Evolutionary conservation across 331 rosid genomes (phyloP).

Genomic region (Phaseolus coccineus): DNA sequence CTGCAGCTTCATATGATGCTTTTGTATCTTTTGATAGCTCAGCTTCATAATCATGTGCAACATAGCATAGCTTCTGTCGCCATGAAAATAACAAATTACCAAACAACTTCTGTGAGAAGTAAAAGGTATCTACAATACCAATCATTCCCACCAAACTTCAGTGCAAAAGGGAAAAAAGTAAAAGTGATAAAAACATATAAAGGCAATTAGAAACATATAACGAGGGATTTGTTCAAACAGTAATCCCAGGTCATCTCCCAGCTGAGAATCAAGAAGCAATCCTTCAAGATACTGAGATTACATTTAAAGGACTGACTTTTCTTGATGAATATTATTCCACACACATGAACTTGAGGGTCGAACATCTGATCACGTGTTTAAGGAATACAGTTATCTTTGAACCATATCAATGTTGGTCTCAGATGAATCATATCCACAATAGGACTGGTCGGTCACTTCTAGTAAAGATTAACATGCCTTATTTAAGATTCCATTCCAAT

Average conservation of each 20-base stretch:
- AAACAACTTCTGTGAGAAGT: constrained; percentile 33
- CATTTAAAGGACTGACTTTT: background rate
- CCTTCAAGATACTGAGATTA: background rate
- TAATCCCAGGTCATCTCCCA: background rate
- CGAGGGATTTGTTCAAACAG: background rate
- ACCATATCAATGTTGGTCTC: too few relatives aligned
- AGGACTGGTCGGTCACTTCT: background rate
- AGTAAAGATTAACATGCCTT: background rate
- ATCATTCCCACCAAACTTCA: constrained; percentile 3
- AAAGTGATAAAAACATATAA: background rate
- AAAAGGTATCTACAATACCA: constrained; percentile 5
- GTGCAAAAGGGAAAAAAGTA: background rate
- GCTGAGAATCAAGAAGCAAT: background rate
- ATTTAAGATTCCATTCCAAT: background rate
- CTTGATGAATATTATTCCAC: background rate
- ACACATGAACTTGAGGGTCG: too few relatives aligned
- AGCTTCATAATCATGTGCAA: constrained; percentile 84
- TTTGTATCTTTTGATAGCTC: constrained; percentile 66
- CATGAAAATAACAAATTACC: constrained; percentile 43
- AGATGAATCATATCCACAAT: background rate
- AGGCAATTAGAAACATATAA: background rate
- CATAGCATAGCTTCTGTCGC: constrained; percentile 76
- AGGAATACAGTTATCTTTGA: too few relatives aligned
- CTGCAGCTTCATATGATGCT: constrained; percentile 65
- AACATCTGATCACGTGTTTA: too few relatives aligned